Evolutionary conservation across 177 flowering plant species (phyloP).

Genomic region (Vitis hybrid): DNA sequence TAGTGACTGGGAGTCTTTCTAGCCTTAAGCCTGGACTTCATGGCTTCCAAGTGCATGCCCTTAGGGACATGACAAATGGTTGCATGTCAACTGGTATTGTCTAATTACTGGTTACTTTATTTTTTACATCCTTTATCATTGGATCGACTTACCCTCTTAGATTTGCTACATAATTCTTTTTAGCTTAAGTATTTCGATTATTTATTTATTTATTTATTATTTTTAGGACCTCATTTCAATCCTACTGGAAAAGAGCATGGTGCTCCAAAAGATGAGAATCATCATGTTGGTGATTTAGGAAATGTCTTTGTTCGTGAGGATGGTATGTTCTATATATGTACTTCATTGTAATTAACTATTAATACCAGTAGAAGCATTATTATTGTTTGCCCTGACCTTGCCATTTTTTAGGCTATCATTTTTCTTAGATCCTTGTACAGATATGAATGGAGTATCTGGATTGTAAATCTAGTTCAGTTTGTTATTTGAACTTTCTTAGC

Average conservation of each 20-base stretch:
- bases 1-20: conserved; percentile 65
- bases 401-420: background rate
- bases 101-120: too few species aligned
- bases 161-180: background rate
- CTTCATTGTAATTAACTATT: too few species aligned
- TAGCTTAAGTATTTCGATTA: too few species aligned
- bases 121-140: too few species aligned
- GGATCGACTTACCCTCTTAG: too few species aligned
- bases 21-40: conserved; percentile 90
- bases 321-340: too few species aligned
- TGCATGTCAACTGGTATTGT: conserved; percentile 88
- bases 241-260: too few species aligned
- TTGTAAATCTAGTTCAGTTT: too few species aligned
- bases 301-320: conserved; percentile 50
- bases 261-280: conserved; percentile 8
- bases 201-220: background rate
- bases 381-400: background rate
- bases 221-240: conserved; percentile 41
- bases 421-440: too few species aligned
- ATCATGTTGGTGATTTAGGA: too few species aligned
- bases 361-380: too few species aligned
- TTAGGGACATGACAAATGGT: conserved; percentile 95
- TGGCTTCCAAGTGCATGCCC: conserved; percentile 97
- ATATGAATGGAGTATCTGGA: too few species aligned
- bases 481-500: background rate